Conservation (phyloP, 805 yeast genomes). For the Pachysolen tannophilus region DNA sequence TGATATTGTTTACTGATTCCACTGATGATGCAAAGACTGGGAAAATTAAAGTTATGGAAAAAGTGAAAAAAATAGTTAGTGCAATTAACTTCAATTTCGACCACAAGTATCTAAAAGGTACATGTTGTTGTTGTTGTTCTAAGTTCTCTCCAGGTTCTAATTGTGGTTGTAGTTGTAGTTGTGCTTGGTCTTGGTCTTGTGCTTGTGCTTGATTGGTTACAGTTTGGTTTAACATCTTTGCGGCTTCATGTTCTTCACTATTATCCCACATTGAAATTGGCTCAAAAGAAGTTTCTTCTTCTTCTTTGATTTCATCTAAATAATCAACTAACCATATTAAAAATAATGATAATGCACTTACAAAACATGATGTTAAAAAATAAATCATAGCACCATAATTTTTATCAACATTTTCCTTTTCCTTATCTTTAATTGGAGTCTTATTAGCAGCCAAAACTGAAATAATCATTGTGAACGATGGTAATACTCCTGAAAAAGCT, state of each 20-base stretch:
- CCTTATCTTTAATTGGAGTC: slow-evolving; percentile 1
- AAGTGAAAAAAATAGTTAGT: slow-evolving; percentile 63
- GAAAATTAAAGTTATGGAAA: slow-evolving; percentile 67
- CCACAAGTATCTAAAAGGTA: slow-evolving; percentile 58
- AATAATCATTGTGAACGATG: slow-evolving; percentile 60
- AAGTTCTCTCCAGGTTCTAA: background rate
- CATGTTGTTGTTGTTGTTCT: slow-evolving; percentile 22
- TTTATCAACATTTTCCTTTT: background rate
- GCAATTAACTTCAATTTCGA: slow-evolving; percentile 55
- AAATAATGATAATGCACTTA: slow-evolving; percentile 9
- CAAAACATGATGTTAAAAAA: slow-evolving; percentile 22
- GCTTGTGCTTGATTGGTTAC: background rate
- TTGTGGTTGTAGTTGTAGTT: background rate
- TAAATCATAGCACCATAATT: slow-evolving; percentile 20
- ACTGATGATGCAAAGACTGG: slow-evolving; percentile 84
- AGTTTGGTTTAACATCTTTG: slow-evolving; percentile 6
- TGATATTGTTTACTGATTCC: slow-evolving; percentile 43
- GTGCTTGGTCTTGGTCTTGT: background rate
- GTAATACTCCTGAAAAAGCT: slow-evolving; percentile 89
- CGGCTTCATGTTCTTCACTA: background rate
- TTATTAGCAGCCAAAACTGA: slow-evolving; percentile 33
- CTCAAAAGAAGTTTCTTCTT: slow-evolving; percentile 17
- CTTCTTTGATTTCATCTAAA: slow-evolving; percentile 12
- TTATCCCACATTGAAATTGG: slow-evolving; percentile 13
- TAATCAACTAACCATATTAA: slow-evolving; percentile 15